Conservation (phyloP, 1,284 basidiomycete genomes). For the Leccinum huronense region DNA sequence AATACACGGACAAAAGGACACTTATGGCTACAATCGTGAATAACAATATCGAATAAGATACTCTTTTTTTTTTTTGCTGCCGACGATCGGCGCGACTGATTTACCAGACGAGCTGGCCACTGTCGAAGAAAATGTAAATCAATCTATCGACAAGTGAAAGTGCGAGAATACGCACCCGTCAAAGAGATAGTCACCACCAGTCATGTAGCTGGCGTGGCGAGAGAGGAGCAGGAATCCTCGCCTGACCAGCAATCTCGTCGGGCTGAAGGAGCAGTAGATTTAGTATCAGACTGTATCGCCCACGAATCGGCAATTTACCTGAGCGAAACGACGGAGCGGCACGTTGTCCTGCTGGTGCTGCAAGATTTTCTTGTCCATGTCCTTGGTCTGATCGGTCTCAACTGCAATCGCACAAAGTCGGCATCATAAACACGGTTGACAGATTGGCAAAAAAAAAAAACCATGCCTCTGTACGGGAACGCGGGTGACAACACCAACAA, state of each 20-base stretch:
- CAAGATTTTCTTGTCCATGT: slow-evolving; percentile 37
- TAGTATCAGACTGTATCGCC: rapidly evolving
- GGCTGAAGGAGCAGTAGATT: slow-evolving; percentile 28
- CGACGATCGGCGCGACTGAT: slow-evolving; percentile 9
- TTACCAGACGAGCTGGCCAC: slow-evolving; percentile 41
- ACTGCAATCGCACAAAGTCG: slow-evolving; percentile 22
- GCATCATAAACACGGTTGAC: no score
- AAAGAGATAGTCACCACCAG: slow-evolving; percentile 43
- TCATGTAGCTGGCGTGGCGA: slow-evolving; percentile 42
- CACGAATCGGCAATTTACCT: slow-evolving; percentile 16
- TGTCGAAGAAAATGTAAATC: slow-evolving; percentile 2
- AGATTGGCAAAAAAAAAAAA: neutral
- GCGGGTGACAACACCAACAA: slow-evolving; percentile 65
- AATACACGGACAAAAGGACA: neutral
- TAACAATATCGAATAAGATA: neutral
- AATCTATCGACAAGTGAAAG: neutral
- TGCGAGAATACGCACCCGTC: slow-evolving; percentile 38
- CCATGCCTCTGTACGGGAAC: neutral
- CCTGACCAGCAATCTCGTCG: slow-evolving; percentile 44
- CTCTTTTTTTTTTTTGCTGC: neutral
- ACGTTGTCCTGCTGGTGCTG: slow-evolving; percentile 38
- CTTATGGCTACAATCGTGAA: neutral
- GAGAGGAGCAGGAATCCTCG: slow-evolving; percentile 43
- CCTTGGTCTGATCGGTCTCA: slow-evolving; percentile 38
- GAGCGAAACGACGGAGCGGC: slow-evolving; percentile 44